Percentiles rank a stretch among this genome's conserved stretches.
Evolutionary conservation across 345 rosid genomes (phyloP).

Genomic region (Firmiana major): DNA sequence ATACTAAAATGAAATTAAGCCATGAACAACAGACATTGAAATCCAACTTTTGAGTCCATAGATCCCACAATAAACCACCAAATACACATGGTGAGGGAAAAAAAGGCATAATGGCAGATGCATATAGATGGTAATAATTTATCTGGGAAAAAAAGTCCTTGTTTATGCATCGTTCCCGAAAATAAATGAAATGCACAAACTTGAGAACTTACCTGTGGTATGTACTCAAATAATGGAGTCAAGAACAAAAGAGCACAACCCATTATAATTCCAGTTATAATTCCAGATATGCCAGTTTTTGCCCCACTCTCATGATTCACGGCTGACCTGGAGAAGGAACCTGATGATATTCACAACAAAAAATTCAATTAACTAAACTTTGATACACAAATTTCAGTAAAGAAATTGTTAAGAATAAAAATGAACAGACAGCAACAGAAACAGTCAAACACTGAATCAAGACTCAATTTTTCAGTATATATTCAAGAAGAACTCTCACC

Average conservation of each 20-base stretch:
- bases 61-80: neutral
- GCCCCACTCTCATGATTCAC: slow-evolving; percentile 98
- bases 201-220: slow-evolving; percentile 74
- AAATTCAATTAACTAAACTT: neutral
- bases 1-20: neutral
- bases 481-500: slow-evolving; percentile 46
- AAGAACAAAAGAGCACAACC: slow-evolving; percentile 83
- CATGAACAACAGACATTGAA: neutral
- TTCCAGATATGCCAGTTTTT: slow-evolving; percentile 82
- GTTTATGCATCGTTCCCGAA: too few relatives aligned
- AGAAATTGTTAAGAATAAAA: neutral
- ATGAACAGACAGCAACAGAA: neutral
- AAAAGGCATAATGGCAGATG: neutral
- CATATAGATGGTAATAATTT: neutral
- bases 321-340: slow-evolving; percentile 98
- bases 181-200: neutral
- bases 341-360: slow-evolving; percentile 41
- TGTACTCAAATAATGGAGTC: slow-evolving; percentile 69
- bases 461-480: neutral
- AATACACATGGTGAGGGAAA: neutral
- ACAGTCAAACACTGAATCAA: neutral
- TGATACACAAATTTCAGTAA: slow-evolving; percentile 27
- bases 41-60: neutral
- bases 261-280: slow-evolving; percentile 77
- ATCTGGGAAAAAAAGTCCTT: neutral